A percentile compares a stretch with the other conserved stretches of the same genome.
Evolutionary conservation across 306 rosid genomes (phyloP).

Genomic region (Glycine tomentella): DNA sequence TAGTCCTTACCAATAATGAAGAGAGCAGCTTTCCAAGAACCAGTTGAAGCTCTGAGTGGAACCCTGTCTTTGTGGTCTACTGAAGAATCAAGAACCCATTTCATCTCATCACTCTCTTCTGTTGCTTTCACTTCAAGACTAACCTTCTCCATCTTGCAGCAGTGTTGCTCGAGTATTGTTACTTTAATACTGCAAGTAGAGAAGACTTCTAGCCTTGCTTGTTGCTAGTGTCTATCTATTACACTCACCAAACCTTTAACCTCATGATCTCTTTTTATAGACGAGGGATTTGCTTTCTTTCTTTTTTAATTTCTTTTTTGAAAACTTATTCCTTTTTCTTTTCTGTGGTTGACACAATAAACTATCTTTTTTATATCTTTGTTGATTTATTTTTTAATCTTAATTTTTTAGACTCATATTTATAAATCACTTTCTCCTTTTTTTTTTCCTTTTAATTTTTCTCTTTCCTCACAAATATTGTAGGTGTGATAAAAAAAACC

Average conservation of each 20-base stretch:
- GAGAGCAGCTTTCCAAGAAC: constrained; percentile 75
- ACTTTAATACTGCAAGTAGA: constrained; percentile 15
- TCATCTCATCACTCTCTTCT: constrained; percentile 40
- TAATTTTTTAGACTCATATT: background rate
- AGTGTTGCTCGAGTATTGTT: background rate
- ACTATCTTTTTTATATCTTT: background rate
- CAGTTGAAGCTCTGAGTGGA: constrained; percentile 75
- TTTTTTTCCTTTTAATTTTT: background rate
- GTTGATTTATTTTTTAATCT: background rate
- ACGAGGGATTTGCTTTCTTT: constrained; percentile 15
- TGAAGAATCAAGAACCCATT: constrained; percentile 71
- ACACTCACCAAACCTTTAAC: constrained; percentile 24
- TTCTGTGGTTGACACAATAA: background rate
- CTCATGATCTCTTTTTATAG: constrained; percentile 58
- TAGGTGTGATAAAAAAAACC: too few species aligned
- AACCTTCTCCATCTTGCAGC: constrained; percentile 51
- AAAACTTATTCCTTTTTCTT: background rate
- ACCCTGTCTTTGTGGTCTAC: constrained; percentile 60
- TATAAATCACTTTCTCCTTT: background rate
- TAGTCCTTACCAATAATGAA: constrained; percentile 62
- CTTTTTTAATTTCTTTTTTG: background rate
- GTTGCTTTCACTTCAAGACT: background rate
- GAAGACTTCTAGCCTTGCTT: background rate
- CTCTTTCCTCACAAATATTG: background rate
- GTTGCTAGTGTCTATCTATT: constrained; percentile 28